A percentile compares a stretch with the other conserved stretches of the same genome.
phyloP scores from a whole-genome alignment of 768 basidiomycete species.

The Serendipita sp. region DNA sequence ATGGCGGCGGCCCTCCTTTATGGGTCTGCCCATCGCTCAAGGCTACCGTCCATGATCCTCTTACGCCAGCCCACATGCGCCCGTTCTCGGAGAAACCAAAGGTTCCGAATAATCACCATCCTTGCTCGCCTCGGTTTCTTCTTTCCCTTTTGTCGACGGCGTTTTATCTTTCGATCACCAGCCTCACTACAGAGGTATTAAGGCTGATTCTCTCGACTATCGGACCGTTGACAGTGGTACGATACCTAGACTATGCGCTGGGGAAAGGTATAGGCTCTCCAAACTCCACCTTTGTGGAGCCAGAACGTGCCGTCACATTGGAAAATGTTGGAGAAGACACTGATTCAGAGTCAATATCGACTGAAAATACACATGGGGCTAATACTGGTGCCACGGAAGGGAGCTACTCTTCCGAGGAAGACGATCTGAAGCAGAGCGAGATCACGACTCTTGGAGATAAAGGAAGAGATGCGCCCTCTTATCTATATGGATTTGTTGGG shows the following conservation, averaged over 20 bases:
- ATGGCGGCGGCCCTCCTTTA: conserved; percentile 69
- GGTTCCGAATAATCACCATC: conserved; percentile 42
- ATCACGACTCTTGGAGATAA: background rate
- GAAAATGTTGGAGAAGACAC: conserved; percentile 30
- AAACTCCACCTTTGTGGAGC: conserved; percentile 24
- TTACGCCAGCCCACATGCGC: conserved; percentile 45
- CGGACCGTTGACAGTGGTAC: conserved; percentile 57
- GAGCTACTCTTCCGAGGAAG: background rate
- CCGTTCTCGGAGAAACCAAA: conserved; percentile 17
- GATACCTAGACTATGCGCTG: conserved; percentile 68
- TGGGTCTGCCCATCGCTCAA: conserved; percentile 46
- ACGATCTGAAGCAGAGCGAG: background rate
- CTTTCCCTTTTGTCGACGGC: conserved; percentile 77
- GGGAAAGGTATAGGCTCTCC: conserved; percentile 43
- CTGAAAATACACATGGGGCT: background rate
- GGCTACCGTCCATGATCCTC: conserved; percentile 48
- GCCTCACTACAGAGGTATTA: conserved; percentile 60
- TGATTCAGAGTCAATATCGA: background rate
- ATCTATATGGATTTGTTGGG: conserved; percentile 73
- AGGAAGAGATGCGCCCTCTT: conserved; percentile 22
- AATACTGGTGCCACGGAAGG: background rate
- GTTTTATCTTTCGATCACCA: conserved; percentile 69
- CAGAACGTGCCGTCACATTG: conserved; percentile 49
- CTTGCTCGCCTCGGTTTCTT: conserved; percentile 63
- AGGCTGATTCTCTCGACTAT: conserved; percentile 52